These are phyloP conservation scores for Fonsecaea erecta DNA, from an alignment of 2,329 filamentous ascomycete genomes.

Conservation along the genomic window DNA sequence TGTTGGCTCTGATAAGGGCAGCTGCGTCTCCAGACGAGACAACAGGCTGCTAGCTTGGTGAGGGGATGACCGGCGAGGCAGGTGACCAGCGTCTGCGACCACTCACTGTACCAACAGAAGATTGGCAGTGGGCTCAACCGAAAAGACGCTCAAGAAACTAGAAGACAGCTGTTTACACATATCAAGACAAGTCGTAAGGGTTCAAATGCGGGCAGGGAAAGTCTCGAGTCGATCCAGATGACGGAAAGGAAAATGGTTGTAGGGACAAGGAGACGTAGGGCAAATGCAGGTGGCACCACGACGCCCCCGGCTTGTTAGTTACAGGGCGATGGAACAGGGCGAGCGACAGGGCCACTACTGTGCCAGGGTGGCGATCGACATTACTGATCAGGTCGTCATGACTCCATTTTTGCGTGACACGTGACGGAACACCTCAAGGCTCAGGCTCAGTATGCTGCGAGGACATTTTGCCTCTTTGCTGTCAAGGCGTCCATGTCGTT, in stretches of 20 bases:
- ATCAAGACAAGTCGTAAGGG: neutral
- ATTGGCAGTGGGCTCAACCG: neutral
- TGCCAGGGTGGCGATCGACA: neutral
- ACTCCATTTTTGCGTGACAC: neutral
- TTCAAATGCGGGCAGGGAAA: neutral
- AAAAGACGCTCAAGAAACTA: neutral
- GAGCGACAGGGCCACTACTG: neutral
- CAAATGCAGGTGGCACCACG: neutral
- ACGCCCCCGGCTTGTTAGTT: neutral
- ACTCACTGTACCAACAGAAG: neutral
- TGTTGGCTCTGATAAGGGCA: slow-evolving; percentile 46
- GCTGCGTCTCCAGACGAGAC: slow-evolving; percentile 37
- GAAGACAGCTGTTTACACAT: neutral
- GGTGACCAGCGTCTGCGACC: slow-evolving; percentile 1
- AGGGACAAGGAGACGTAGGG: slow-evolving; percentile 3
- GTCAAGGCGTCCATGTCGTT: neutral
- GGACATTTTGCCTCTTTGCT: neutral
- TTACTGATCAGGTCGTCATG: slow-evolving; percentile 8
- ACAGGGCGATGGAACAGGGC: neutral
- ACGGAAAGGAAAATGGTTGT: neutral
- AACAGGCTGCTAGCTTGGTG: slow-evolving; percentile 31
- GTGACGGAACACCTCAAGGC: neutral
- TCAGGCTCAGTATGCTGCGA: neutral
- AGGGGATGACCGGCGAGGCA: slow-evolving; percentile 17
- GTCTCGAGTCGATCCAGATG: slow-evolving; percentile 3